Evolutionary conservation across 2,329 filamentous ascomycete species (phyloP).

Genomic region (Clathrospora elynae): DNA sequence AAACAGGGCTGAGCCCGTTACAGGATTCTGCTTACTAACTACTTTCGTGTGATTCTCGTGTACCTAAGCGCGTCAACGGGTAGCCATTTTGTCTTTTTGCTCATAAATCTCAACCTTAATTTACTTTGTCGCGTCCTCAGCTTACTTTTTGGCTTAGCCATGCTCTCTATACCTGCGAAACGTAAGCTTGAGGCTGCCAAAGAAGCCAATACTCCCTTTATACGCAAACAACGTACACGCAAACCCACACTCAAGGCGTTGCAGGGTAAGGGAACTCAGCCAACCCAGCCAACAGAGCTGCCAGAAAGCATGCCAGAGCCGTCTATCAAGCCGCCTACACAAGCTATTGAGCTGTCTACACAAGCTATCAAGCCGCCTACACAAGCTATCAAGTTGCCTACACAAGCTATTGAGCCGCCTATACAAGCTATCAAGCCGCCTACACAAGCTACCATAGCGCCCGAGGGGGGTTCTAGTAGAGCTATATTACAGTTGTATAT

Average conservation of each 20-base stretch:
- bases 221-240: not conserved
- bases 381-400: not conserved
- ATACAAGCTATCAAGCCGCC: not conserved
- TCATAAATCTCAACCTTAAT: not conserved
- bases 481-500: no score
- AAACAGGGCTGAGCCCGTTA: no score
- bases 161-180: not conserved
- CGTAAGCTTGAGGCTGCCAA: not conserved
- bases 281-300: conserved; percentile 1
- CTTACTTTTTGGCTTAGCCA: no score
- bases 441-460: not conserved
- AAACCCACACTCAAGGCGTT: not conserved
- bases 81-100: not conserved
- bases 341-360: not conserved
- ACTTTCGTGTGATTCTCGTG: no score
- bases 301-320: conserved; percentile 1
- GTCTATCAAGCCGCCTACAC: not conserved
- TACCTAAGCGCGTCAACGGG: no score
- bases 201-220: not conserved
- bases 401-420: not conserved
- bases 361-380: not conserved
- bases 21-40: no score
- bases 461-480: no score
- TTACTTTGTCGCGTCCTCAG: not conserved
- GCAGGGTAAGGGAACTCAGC: not conserved